Percentiles rank a stretch among this genome's conserved stretches.
Conservation (phyloP, 2,329 filamentous ascomycete genomes). For the Dactylellina sp. region DNA sequence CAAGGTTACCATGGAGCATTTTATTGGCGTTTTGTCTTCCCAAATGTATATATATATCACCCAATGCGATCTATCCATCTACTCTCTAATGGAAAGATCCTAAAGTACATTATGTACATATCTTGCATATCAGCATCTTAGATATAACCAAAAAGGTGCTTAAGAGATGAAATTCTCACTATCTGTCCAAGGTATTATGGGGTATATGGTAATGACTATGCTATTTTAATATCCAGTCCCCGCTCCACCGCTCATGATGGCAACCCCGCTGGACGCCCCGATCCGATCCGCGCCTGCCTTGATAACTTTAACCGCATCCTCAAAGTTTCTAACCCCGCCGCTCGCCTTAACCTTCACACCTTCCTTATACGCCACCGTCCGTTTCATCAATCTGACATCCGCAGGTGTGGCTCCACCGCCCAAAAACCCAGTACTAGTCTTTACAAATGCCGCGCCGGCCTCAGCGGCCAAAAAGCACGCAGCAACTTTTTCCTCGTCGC, state of each 20-base stretch:
- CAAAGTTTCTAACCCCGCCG: conserved; percentile 59
- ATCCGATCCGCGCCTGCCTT: conserved; percentile 61
- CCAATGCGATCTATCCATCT: no score
- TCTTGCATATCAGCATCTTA: background rate
- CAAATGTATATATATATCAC: no score
- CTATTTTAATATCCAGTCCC: conserved; percentile 20
- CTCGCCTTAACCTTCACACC: conserved; percentile 60
- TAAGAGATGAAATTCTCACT: no score
- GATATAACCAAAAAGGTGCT: background rate
- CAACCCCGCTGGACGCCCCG: conserved; percentile 58
- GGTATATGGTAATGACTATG: background rate
- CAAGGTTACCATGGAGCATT: no score
- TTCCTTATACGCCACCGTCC: conserved; percentile 57
- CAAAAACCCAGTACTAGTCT: conserved; percentile 61
- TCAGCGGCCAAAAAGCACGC: conserved; percentile 60
- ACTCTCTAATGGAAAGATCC: background rate
- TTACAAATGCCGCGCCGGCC: conserved; percentile 60
- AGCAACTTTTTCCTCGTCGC: conserved; percentile 59
- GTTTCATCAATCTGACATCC: conserved; percentile 60
- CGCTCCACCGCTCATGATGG: conserved; percentile 39
- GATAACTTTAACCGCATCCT: conserved; percentile 57
- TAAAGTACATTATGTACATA: background rate
- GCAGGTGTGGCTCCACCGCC: conserved; percentile 59
- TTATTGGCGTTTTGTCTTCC: no score
- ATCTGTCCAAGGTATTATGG: background rate